These are phyloP conservation scores for Cladophialophora exuberans DNA, from an alignment of 2,329 filamentous ascomycete genomes.

Conservation along the genomic window DNA sequence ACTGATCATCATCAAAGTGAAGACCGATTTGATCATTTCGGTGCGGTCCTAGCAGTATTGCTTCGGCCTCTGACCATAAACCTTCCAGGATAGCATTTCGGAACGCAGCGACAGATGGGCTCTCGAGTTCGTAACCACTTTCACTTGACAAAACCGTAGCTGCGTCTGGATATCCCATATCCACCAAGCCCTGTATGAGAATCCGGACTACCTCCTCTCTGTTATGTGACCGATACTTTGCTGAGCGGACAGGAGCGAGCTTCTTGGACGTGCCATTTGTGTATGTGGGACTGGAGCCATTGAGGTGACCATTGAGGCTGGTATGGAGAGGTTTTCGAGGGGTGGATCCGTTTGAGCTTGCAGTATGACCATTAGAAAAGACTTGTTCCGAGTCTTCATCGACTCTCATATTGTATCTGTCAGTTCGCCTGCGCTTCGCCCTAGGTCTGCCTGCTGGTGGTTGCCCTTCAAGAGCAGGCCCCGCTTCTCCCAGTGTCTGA, in stretches of 20 bases:
- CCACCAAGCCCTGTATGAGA: constrained; percentile 84
- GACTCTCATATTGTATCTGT: constrained; percentile 64
- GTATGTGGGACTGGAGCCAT: constrained; percentile 42
- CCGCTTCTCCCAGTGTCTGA: constrained; percentile 34
- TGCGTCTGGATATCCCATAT: constrained; percentile 81
- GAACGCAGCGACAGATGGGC: constrained; percentile 81
- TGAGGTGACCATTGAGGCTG: constrained; percentile 52
- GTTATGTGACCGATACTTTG: constrained; percentile 79
- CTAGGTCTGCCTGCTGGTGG: constrained; percentile 40
- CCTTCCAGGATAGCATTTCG: constrained; percentile 78
- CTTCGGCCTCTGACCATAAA: constrained; percentile 83
- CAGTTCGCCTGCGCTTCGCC: constrained; percentile 62
- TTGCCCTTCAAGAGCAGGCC: constrained; percentile 32
- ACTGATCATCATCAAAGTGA: constrained; percentile 37
- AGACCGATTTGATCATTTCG: constrained; percentile 48
- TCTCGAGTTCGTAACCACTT: constrained; percentile 88
- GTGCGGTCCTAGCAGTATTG: constrained; percentile 65
- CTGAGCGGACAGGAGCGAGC: constrained; percentile 33
- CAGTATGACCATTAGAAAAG: constrained; percentile 59
- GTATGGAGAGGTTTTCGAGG: constrained; percentile 52
- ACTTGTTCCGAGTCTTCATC: constrained; percentile 56
- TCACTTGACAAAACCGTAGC: constrained; percentile 75
- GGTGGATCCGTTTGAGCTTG: constrained; percentile 61
- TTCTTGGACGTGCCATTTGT: constrained; percentile 45
- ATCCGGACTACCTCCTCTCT: constrained; percentile 92